Evolutionary conservation across 768 basidiomycete genomes (phyloP), one percentile per base, ranked within the genome.

Genomic region (Psilocybe tampanensis): DNA sequence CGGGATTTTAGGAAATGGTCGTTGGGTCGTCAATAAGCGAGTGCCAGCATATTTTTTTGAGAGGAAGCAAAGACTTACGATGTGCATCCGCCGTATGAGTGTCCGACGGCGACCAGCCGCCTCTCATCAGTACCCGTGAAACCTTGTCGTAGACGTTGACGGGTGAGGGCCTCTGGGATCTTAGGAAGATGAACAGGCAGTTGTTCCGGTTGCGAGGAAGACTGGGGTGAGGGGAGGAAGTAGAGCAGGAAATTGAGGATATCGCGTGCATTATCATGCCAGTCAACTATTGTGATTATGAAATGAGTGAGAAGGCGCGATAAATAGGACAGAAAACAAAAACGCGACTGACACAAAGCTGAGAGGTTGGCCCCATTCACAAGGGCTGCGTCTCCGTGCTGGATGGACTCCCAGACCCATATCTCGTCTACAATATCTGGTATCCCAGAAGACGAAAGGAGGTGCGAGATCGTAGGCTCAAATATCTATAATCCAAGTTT

Each of bases 371-470:
- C 70, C 0, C 66, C 76, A 58, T 97, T 98, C 33, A 95, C 52
- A 12, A 91, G 68, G 0, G 80, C 88, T n/a, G 92, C 79, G 58
- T 95, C 95, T 1, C 93, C 95, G 58, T 95, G 92, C 57, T 93
- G 88, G 3, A 88, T 80, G 5, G 90, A 82, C 61, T 97, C 95
- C 79, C 91, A 88, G 0, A 83, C 66, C 93, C 93, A 95, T 1
- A 95, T 77, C 84, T 75, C 91, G 78, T 69, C 94, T 61, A 75
- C 75, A 55, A 70, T 13, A 12, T 60, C 52, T 1, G 67, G 72
- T n/a, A 70, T 41, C 69, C 74, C 64, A 1, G 72, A 74, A 24
- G 76, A 68, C 24, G 76, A 68, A 2, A 95, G 67, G 7, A 95
- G 68, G 33, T 74, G 61, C 1, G 68, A 68, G 1, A 96, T 59